These are phyloP conservation scores for Pezicula neosporulosa DNA, from an alignment of 2,329 filamentous ascomycete species.

Conservation along the genomic window DNA sequence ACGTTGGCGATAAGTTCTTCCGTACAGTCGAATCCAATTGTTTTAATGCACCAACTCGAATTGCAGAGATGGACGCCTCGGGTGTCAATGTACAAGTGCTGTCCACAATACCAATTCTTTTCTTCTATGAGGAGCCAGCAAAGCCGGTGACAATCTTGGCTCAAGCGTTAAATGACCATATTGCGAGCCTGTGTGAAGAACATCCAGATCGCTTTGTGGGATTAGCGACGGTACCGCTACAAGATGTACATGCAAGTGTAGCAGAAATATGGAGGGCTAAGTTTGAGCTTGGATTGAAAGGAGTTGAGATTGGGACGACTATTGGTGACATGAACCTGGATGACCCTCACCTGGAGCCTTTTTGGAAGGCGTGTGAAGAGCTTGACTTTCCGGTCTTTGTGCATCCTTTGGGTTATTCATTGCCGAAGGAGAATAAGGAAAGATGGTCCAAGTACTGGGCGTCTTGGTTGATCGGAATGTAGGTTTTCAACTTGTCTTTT, in stretches of 20 bases:
- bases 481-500: background rate
- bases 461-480: constrained; percentile 33
- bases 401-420: constrained; percentile 31
- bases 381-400: constrained; percentile 31
- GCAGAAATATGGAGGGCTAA: constrained; percentile 25
- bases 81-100: constrained; percentile 34
- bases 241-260: constrained; percentile 26
- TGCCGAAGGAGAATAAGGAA: constrained; percentile 28
- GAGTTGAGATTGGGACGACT: constrained; percentile 32
- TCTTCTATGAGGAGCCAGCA: constrained; percentile 32
- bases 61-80: constrained; percentile 31
- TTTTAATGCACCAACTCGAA: constrained; percentile 24
- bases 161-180: constrained; percentile 30
- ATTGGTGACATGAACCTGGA: constrained; percentile 29
- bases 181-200: constrained; percentile 21
- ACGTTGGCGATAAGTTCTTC: constrained; percentile 30
- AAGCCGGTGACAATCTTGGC: constrained; percentile 26
- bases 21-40: constrained; percentile 31
- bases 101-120: constrained; percentile 33
- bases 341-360: constrained; percentile 23
- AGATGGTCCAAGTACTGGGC: constrained; percentile 31
- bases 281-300: constrained; percentile 21
- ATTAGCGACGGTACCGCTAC: constrained; percentile 30
- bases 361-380: constrained; percentile 31
- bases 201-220: constrained; percentile 29